Evolutionary conservation across 257 asterid genomes (phyloP).

Genomic region (Solanum pennellii): DNA sequence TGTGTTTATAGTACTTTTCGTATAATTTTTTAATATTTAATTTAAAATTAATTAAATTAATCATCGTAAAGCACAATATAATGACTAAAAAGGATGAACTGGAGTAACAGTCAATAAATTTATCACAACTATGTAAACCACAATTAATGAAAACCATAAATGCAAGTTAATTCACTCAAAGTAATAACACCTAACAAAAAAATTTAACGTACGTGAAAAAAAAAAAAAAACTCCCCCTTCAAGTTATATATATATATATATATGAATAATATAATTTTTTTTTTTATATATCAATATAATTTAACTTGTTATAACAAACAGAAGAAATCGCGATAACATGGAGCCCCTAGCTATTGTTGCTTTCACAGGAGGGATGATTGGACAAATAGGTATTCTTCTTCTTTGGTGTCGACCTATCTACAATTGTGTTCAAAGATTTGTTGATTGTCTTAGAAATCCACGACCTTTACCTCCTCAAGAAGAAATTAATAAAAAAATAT

Average conservation of each 20-base stretch:
- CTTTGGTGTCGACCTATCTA: constrained; percentile 15
- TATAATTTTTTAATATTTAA: too few species aligned
- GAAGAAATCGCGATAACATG: not conserved
- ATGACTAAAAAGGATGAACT: too few species aligned
- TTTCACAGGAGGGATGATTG: constrained; percentile 5
- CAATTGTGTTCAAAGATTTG: constrained; percentile 1
- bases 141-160: not conserved
- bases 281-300: not conserved
- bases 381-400: constrained; percentile 4
- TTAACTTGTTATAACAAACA: not conserved
- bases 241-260: not conserved
- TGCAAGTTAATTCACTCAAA: not conserved
- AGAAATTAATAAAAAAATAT: not conserved
- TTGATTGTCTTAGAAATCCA: constrained; percentile 15
- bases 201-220: not conserved
- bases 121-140: not conserved
- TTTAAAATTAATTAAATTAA: too few species aligned
- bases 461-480: constrained; percentile 10
- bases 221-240: not conserved
- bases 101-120: not conserved
- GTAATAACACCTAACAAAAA: not conserved
- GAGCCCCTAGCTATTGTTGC: constrained; percentile 3
- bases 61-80: not conserved
- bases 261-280: not conserved
- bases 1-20: fast-evolving